A percentile compares a stretch with the other conserved stretches of the same genome.
phyloP scores from a whole-genome alignment of 768 basidiomycete species.

The Mycena floridula region DNA sequence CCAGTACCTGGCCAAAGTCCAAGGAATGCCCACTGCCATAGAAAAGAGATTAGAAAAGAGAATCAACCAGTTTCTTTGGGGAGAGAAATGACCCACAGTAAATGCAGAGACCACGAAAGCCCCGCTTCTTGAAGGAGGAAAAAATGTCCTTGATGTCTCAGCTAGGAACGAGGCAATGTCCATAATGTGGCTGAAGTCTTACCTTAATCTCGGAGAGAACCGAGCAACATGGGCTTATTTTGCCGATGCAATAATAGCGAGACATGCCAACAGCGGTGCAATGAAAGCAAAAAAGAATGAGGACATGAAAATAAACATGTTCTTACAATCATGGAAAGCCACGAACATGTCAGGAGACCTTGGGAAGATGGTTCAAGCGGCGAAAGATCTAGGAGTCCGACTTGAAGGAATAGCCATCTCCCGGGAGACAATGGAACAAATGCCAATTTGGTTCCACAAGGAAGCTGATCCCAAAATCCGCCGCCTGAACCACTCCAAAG shows the following conservation, averaged over 20 bases:
- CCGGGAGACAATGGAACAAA: constrained; percentile 4
- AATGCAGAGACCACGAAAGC: constrained; percentile 19
- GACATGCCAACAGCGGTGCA: not conserved
- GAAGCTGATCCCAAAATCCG: constrained; percentile 5
- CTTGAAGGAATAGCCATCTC: constrained; percentile 11
- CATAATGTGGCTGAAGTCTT: constrained; percentile 17
- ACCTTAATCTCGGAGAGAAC: constrained; percentile 8
- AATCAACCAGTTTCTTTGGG: constrained; percentile 5
- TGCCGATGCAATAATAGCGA: constrained; percentile 17
- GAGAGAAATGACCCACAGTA: not conserved
- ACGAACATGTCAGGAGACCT: constrained; percentile 8
- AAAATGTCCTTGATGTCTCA: constrained; percentile 4
- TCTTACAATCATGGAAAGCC: constrained; percentile 21
- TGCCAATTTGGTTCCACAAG: constrained; percentile 28
- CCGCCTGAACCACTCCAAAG: not conserved
- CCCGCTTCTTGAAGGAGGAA: constrained; percentile 1
- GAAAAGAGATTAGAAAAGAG: constrained; percentile 1
- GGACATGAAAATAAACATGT: constrained; percentile 9
- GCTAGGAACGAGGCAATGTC: constrained; percentile 11
- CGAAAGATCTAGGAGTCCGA: constrained; percentile 11
- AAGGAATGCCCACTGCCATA: constrained; percentile 15
- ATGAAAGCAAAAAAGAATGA: constrained; percentile 4
- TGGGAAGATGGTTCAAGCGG: constrained; percentile 12
- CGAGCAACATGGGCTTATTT: constrained; percentile 23
- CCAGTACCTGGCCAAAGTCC: constrained; percentile 13